Conservation (phyloP, 2,329 filamentous ascomycete genomes). For the Blastomyces emzantsi region DNA sequence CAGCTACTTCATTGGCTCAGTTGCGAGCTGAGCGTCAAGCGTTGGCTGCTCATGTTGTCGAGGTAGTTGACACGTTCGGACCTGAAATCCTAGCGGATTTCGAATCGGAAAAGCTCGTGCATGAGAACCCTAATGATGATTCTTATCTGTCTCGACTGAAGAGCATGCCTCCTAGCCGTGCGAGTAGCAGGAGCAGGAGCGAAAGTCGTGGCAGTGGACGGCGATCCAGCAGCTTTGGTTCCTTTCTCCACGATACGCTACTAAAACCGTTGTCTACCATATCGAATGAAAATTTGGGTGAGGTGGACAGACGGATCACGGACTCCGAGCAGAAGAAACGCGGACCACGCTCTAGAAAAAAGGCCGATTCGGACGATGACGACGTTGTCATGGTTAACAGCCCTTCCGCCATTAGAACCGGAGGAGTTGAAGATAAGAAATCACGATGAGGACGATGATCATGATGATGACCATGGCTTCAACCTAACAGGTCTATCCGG, state of each 20-base stretch:
- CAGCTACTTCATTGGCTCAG: conserved; percentile 64
- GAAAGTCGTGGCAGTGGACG: conserved; percentile 8
- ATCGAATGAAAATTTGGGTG: conserved; percentile 7
- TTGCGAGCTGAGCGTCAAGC: conserved; percentile 58
- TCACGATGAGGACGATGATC: conserved; percentile 1
- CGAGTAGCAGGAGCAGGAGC: conserved; percentile 11
- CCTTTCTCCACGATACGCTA: neutral
- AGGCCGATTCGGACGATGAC: conserved; percentile 9
- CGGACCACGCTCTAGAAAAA: conserved; percentile 41
- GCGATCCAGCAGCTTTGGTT: conserved; percentile 6
- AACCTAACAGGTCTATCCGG: neutral
- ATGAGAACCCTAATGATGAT: conserved; percentile 24
- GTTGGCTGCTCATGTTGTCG: conserved; percentile 64
- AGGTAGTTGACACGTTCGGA: conserved; percentile 75
- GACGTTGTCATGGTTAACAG: conserved; percentile 1
- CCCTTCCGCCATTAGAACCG: neutral
- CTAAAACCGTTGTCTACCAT: conserved; percentile 10
- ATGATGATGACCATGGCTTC: neutral
- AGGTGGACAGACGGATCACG: conserved; percentile 52
- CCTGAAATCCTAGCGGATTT: conserved; percentile 86
- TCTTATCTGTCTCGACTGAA: conserved; percentile 16
- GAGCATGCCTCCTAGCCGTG: conserved; percentile 11
- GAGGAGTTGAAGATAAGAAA: conserved; percentile 5
- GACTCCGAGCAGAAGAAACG: conserved; percentile 63
- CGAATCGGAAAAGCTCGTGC: conserved; percentile 52